A percentile compares a stretch with the other conserved stretches of the same genome.
These are phyloP conservation scores for Xerocomus subilludens DNA, from an alignment of 1,284 basidiomycete species.

Conservation along the genomic window DNA sequence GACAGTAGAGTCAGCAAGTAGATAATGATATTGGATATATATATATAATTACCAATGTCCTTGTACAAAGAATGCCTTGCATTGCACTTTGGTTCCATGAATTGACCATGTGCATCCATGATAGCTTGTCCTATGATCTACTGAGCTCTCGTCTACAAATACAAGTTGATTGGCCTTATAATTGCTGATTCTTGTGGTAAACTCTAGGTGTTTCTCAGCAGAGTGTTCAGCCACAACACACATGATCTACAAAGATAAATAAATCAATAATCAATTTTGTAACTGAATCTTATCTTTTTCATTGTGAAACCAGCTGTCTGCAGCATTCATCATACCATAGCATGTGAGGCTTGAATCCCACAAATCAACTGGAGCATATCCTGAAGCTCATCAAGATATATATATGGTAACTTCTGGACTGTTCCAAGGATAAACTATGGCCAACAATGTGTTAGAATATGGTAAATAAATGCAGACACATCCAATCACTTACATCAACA, in stretches of 20 bases:
- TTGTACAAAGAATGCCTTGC: slow-evolving; percentile 37
- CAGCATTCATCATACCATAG: background rate
- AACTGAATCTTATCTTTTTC: slow-evolving; percentile 42
- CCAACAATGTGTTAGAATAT: background rate
- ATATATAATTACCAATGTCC: slow-evolving; percentile 42
- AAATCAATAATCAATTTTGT: too few relatives aligned
- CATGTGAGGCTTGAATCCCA: background rate
- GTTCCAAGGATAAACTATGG: slow-evolving; percentile 18
- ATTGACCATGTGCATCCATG: slow-evolving; percentile 40
- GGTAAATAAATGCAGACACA: too few relatives aligned
- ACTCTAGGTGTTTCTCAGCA: slow-evolving; percentile 39
- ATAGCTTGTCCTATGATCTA: slow-evolving; percentile 32
- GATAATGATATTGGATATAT: background rate
- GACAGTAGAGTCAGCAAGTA: background rate
- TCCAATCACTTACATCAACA: background rate
- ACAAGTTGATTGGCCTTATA: slow-evolving; percentile 47
- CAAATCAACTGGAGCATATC: slow-evolving; percentile 1
- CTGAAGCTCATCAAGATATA: slow-evolving; percentile 19
- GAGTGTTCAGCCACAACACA: slow-evolving; percentile 42
- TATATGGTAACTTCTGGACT: background rate
- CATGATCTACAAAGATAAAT: slow-evolving; percentile 42
- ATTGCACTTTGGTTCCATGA: slow-evolving; percentile 33
- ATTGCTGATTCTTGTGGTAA: slow-evolving; percentile 35
- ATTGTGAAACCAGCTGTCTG: slow-evolving; percentile 8
- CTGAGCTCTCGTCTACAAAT: slow-evolving; percentile 35